Base-by-base conservation (phyloP, 148 eudicot species). In the Camellia lanceoleosa region DNA sequence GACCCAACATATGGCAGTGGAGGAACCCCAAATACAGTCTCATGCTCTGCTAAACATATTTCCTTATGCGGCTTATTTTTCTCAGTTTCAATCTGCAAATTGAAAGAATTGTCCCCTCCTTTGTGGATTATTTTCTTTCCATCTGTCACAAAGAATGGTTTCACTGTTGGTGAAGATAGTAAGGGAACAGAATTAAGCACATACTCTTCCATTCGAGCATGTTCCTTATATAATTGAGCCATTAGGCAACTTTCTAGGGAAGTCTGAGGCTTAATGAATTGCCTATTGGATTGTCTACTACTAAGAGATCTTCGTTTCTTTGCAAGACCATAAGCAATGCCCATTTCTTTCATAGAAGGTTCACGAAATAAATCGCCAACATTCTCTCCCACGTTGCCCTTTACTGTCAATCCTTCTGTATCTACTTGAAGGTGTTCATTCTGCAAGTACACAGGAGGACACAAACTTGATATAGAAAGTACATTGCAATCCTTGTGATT, bases 211-310 rank as follows among this genome's bases (percentile, higher is more conserved):
- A 85, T 66, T 79, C 82, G 87, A 41, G 80, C 80, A 84, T 73
- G 83, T 61, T 89, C 90, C 78, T 85, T 89, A 65, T 87, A 87
- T 79, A 95, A 84, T 82, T 92, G 99, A 84, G 98, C 97, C 89
- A 91, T 85, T 64, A 93, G 80, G 76, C 99, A 93, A 84, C 94
- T 93, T 67, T 93, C 97, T 56, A 93, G 81, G n/a, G 97, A 93
- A 61, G 80, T 91, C 66, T 85, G 87, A 65, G 97, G 98, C 84
- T 83, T 96, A 43, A 91, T 54, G 52, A 68, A 74, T 82, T 83
- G 85, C 86, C 88, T 73, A 10, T 82, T 84, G 14, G 55, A 68
- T 73, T 78, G 61, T 76, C 90, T 87, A 82, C 89, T 86, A 80
- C 90, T 85, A 82, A 87, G 71, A 15, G 79, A 79, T 64, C 89